Conservation (phyloP, 371 early-diverging fungal genomes). For the Blakeslea trispora region DNA sequence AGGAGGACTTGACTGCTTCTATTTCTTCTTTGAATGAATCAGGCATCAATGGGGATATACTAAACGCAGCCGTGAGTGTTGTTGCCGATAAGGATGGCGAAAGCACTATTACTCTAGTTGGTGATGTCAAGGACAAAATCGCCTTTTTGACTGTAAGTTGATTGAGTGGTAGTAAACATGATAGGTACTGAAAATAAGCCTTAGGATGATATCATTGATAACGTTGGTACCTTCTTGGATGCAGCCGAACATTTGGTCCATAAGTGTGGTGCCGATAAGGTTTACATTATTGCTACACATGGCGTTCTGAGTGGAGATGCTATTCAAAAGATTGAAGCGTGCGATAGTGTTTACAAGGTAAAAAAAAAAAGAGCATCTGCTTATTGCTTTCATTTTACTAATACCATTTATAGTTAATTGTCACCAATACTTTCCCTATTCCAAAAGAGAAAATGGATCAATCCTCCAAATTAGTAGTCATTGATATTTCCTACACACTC, state of each 20-base stretch:
- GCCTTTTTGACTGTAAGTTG: constrained; percentile 83
- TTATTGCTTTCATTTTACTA: neutral
- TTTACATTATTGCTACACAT: constrained; percentile 93
- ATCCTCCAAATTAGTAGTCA: constrained; percentile 78
- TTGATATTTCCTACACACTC: constrained; percentile 88
- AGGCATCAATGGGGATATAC: constrained; percentile 39
- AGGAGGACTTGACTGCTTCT: constrained; percentile 41
- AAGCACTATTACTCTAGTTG: constrained; percentile 81
- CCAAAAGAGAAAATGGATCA: constrained; percentile 70
- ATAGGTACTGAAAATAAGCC: neutral
- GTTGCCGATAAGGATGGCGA: constrained; percentile 58
- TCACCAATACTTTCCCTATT: constrained; percentile 95
- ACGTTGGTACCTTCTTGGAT: constrained; percentile 84
- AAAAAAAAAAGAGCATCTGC: constrained; percentile 12
- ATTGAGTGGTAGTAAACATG: neutral
- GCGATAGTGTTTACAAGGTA: constrained; percentile 82
- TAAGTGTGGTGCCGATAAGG: constrained; percentile 82
- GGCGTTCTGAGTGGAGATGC: constrained; percentile 91
- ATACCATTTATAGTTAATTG: constrained; percentile 62
- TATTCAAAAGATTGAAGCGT: constrained; percentile 80
- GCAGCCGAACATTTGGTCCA: constrained; percentile 89
- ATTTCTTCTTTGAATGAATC: constrained; percentile 49
- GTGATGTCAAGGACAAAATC: constrained; percentile 89
- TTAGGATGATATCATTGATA: constrained; percentile 92
- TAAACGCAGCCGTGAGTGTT: constrained; percentile 54